Percentiles rank a stretch among this genome's conserved stretches.
phyloP scores from a whole-genome alignment of 148 eudicot species.

The Linanthus parryae region DNA sequence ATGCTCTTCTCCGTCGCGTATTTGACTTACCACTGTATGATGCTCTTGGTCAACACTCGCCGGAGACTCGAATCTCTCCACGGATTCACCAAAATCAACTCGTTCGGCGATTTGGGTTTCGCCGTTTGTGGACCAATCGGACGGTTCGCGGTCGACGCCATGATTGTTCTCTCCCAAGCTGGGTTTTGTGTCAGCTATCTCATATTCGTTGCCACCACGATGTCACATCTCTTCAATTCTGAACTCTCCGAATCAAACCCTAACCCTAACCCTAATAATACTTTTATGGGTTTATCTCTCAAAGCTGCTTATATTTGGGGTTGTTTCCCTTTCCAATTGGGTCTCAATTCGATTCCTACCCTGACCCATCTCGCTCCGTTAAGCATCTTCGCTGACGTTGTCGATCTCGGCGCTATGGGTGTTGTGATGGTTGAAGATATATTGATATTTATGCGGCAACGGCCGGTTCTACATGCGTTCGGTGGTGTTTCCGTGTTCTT shows the following conservation, averaged over 20 bases:
- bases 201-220: conserved; percentile 51
- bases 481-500: conserved; percentile 41
- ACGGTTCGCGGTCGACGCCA: conserved; percentile 38
- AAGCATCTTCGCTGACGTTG: conserved; percentile 63
- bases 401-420: conserved; percentile 60
- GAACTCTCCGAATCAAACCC: too few relatives aligned
- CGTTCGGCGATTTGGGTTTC: conserved; percentile 63
- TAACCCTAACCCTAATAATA: not conserved
- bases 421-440: conserved; percentile 52
- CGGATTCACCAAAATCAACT: conserved; percentile 35
- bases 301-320: conserved; percentile 48
- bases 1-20: conserved; percentile 31
- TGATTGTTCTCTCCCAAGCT: conserved; percentile 62
- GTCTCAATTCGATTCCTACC: conserved; percentile 54
- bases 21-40: conserved; percentile 53
- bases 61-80: conserved; percentile 28
- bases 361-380: conserved; percentile 68
- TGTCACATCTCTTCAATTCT: conserved; percentile 30
- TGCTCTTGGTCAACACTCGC: conserved; percentile 41
- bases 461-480: conserved; percentile 33
- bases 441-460: conserved; percentile 18
- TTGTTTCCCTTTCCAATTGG: conserved; percentile 64
- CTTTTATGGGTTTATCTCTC: conserved; percentile 26
- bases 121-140: conserved; percentile 51
- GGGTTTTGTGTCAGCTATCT: conserved; percentile 63